A percentile compares a stretch with the other conserved stretches of the same genome.
Evolutionary conservation across 1,284 basidiomycete genomes (phyloP).

Genomic region (Cryptococcus wingfieldii): DNA sequence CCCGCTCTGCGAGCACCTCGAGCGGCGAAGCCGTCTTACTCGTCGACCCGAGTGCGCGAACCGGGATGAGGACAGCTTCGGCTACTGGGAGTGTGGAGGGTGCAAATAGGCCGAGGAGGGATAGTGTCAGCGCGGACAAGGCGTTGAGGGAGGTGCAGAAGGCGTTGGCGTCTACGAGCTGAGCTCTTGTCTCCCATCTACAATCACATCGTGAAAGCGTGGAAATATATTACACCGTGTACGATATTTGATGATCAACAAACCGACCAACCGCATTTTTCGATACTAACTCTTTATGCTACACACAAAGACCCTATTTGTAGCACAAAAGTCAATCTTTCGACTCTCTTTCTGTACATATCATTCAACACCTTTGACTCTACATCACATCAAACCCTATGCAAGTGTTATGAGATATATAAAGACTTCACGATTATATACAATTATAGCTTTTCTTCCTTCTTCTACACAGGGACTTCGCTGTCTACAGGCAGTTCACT

Average conservation of each 20-base stretch:
- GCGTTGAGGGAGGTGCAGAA: constrained; percentile 68
- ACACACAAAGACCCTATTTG: too few relatives aligned
- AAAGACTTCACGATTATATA: neutral
- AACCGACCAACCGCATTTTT: too few relatives aligned
- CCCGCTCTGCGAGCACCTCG: constrained; percentile 17
- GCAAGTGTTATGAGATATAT: neutral
- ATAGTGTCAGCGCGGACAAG: constrained; percentile 55
- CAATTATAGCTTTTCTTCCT: neutral
- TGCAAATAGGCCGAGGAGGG: constrained; percentile 22
- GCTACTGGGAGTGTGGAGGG: constrained; percentile 7
- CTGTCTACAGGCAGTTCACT: neutral
- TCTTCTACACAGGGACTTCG: neutral
- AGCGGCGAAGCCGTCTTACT: constrained; percentile 25
- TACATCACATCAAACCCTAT: too few relatives aligned
- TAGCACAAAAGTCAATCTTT: too few relatives aligned
- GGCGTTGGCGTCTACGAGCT: constrained; percentile 55
- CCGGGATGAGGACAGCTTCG: constrained; percentile 9
- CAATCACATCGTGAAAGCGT: too few relatives aligned
- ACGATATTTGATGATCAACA: too few relatives aligned
- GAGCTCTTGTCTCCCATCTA: too few relatives aligned
- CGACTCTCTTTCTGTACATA: too few relatives aligned
- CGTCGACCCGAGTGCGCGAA: constrained; percentile 21
- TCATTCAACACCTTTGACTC: too few relatives aligned
- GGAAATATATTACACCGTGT: too few relatives aligned
- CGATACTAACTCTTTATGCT: too few relatives aligned